A percentile compares a stretch with the other conserved stretches of the same genome.
phyloP scores from a whole-genome alignment of 805 yeast genomes.

The Pichia gijzeniarum region DNA sequence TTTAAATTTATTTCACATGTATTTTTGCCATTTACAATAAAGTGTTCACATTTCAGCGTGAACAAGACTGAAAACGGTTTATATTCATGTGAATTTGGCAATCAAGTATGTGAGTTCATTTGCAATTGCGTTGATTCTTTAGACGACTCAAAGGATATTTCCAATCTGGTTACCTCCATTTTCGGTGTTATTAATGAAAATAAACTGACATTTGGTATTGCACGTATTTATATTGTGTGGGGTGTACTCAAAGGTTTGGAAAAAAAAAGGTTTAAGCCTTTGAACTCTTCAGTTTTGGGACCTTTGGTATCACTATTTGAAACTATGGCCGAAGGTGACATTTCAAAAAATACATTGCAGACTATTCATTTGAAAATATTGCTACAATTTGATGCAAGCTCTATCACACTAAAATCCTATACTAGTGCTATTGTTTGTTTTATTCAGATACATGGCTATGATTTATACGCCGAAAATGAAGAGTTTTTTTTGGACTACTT shows the following conservation, averaged over 20 bases:
- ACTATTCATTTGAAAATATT: slow-evolving; percentile 44
- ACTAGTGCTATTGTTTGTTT: slow-evolving; percentile 36
- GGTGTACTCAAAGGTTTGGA: slow-evolving; percentile 54
- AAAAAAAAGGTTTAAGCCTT: slow-evolving; percentile 6
- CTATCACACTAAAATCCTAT: slow-evolving; percentile 23
- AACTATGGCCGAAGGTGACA: slow-evolving; percentile 30
- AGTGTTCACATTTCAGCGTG: slow-evolving; percentile 51
- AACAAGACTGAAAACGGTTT: slow-evolving; percentile 32
- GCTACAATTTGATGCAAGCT: slow-evolving; percentile 31
- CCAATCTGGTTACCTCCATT: slow-evolving; percentile 23
- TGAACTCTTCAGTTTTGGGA: slow-evolving; percentile 26
- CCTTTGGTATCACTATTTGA: slow-evolving; percentile 32
- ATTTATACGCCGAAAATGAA: slow-evolving; percentile 29
- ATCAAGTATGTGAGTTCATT: slow-evolving; percentile 41
- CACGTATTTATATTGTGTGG: slow-evolving; percentile 51
- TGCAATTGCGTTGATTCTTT: slow-evolving; percentile 30
- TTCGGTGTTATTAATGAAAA: slow-evolving; percentile 42
- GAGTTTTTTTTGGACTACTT: slow-evolving; percentile 36
- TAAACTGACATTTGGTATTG: slow-evolving; percentile 58
- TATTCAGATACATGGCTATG: slow-evolving; percentile 30
- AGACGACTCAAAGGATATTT: slow-evolving; percentile 14
- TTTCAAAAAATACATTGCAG: slow-evolving; percentile 46
- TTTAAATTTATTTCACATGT: slow-evolving; percentile 34
- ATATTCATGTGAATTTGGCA: slow-evolving; percentile 53
- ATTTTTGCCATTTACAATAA: slow-evolving; percentile 55